Conservation (phyloP, 169 alveolate species). For the Cryptosporidium andersoni region DNA sequence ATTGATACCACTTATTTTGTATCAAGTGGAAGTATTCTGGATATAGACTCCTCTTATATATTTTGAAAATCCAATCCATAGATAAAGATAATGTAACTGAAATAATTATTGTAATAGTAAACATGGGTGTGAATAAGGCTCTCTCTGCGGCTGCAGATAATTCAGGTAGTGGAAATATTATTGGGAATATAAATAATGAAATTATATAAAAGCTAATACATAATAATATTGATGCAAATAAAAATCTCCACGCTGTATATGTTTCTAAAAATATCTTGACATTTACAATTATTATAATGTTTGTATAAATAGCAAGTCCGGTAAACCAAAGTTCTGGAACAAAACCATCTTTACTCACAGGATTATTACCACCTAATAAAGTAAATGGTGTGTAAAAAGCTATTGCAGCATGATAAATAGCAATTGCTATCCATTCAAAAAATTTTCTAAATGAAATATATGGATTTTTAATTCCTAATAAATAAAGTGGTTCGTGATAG, state of each 20-base stretch:
- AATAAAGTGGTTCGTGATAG: slow-evolving; percentile 62
- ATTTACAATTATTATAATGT: slow-evolving; percentile 80
- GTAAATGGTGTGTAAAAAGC: slow-evolving; percentile 30
- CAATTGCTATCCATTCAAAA: slow-evolving; percentile 24
- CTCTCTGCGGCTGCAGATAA: slow-evolving; percentile 42
- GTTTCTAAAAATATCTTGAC: slow-evolving; percentile 77
- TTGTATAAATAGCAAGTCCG: slow-evolving; percentile 76
- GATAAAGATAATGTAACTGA: slow-evolving; percentile 43
- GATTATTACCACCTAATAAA: slow-evolving; percentile 58
- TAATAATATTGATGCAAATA: slow-evolving; percentile 24
- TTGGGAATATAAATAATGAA: slow-evolving; percentile 41
- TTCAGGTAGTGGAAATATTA: slow-evolving; percentile 56
- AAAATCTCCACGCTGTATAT: slow-evolving; percentile 55
- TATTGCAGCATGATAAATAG: slow-evolving; percentile 53
- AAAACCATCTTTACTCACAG: slow-evolving; percentile 47
- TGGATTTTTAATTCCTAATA: slow-evolving; percentile 57
- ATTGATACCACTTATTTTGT: slow-evolving; percentile 47
- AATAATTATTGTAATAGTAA: slow-evolving; percentile 36
- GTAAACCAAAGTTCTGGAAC: slow-evolving; percentile 75
- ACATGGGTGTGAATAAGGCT: slow-evolving; percentile 60
- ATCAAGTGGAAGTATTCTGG: slow-evolving; percentile 50
- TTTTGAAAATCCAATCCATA: slow-evolving; percentile 56
- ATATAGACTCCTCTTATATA: slow-evolving; percentile 56
- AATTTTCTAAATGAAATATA: slow-evolving; percentile 30
- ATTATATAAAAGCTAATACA: slow-evolving; percentile 26